phyloP scores from a whole-genome alignment of 2,329 filamentous ascomycete species.

The Ceratocystis albifundus region DNA sequence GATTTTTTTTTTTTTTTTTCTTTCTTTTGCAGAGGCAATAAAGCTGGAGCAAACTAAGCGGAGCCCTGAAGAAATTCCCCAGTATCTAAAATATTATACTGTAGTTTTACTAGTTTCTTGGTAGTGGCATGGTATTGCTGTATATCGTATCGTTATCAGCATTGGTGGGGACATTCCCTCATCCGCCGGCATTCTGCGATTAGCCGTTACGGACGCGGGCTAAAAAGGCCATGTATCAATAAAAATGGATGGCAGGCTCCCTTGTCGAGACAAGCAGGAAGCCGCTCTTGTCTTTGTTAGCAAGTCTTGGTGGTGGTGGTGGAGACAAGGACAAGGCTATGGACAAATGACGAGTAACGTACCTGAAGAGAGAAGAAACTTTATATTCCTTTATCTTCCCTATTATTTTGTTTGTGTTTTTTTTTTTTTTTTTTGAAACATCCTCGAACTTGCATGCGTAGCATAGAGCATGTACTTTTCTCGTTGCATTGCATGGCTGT shows the following conservation, averaged over 20 bases:
- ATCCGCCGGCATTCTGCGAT: constrained; percentile 6
- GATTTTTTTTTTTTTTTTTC: no score
- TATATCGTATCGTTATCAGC: not conserved
- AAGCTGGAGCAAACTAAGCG: no score
- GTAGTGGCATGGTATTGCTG: no score
- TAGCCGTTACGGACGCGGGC: not conserved
- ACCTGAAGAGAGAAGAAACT: not conserved
- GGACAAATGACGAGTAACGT: not conserved
- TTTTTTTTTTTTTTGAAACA: not conserved
- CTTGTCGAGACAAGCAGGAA: not conserved
- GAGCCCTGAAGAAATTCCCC: no score
- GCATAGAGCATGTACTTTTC: not conserved
- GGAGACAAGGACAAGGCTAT: not conserved
- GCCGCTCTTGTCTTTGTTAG: not conserved
- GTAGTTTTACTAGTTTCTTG: no score
- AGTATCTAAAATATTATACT: no score
- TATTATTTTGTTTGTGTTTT: no score
- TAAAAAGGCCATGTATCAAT: not conserved
- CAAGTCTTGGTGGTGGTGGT: not conserved
- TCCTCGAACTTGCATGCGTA: not conserved
- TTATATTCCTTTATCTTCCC: not conserved
- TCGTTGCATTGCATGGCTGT: not conserved
- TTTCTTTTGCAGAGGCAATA: no score
- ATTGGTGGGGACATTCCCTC: not conserved
- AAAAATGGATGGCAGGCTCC: not conserved